Evolutionary conservation across 116 monocot species (phyloP).

Genomic region (Zostera marina): DNA sequence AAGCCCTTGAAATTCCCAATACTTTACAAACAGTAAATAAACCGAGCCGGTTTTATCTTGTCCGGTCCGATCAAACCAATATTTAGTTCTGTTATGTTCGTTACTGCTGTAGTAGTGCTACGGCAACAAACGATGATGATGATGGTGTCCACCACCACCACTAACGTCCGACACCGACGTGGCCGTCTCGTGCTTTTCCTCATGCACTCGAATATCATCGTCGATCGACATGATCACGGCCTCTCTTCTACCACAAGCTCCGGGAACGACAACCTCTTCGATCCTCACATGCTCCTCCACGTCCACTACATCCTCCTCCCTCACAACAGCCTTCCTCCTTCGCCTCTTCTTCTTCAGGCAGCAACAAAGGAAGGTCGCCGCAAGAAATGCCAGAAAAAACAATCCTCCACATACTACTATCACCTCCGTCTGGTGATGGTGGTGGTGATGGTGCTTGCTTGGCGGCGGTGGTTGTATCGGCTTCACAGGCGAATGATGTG

Average conservation of each 20-base stretch:
- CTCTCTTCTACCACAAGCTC: not conserved
- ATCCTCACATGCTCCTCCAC: constrained; percentile 39
- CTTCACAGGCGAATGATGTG: constrained; percentile 10
- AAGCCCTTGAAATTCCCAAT: no score
- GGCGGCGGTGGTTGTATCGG: constrained; percentile 26
- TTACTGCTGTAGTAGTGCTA: no score
- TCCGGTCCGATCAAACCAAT: no score
- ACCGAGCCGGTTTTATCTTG: no score
- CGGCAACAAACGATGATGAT: no score
- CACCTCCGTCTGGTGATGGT: constrained; percentile 38
- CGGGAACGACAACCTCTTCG: constrained; percentile 4
- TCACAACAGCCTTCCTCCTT: constrained; percentile 25
- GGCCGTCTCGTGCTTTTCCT: not conserved
- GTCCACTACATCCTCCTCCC: constrained; percentile 17
- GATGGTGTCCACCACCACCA: not conserved
- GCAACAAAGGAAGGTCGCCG: constrained; percentile 29
- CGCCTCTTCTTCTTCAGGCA: constrained; percentile 57
- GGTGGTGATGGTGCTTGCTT: constrained; percentile 5
- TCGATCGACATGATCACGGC: constrained; percentile 5
- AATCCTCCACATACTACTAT: constrained; percentile 51
- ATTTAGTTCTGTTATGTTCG: no score
- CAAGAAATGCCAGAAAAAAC: constrained; percentile 47
- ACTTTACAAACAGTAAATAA: no score
- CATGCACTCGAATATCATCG: constrained; percentile 4
- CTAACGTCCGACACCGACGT: not conserved